Evolutionary conservation across 2,329 filamentous ascomycete genomes (phyloP).

Genomic region (Fusarium sp.): DNA sequence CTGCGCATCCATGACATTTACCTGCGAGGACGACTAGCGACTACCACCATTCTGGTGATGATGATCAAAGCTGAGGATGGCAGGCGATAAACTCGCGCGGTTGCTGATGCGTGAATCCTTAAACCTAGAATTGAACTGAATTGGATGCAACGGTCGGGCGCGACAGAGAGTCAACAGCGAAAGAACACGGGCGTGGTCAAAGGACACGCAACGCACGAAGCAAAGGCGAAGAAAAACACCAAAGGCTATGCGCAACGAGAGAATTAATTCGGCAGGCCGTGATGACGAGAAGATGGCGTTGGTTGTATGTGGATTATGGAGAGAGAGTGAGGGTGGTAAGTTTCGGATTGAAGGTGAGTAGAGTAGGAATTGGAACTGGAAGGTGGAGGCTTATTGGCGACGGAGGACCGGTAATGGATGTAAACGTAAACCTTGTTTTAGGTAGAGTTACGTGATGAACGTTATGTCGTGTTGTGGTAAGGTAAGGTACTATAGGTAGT

Average conservation of each 20-base stretch:
- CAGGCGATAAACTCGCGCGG: slow-evolving; percentile 47
- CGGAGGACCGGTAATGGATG: slow-evolving; percentile 28
- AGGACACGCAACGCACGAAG: slow-evolving; percentile 20
- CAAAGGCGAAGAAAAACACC: slow-evolving; percentile 18
- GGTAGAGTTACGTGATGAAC: slow-evolving; percentile 1
- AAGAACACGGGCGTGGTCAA: slow-evolving; percentile 27
- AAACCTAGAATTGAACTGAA: slow-evolving; percentile 13
- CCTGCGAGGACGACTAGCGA: slow-evolving; percentile 62
- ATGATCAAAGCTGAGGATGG: slow-evolving; percentile 36
- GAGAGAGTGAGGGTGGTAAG: slow-evolving; percentile 14
- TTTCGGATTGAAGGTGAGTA: slow-evolving; percentile 29
- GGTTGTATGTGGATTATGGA: slow-evolving; percentile 17
- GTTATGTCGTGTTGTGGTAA: not conserved
- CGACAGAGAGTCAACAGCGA: slow-evolving; percentile 20
- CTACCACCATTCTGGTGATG: slow-evolving; percentile 69
- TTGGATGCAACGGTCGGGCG: slow-evolving; percentile 28
- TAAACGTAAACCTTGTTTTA: slow-evolving; percentile 44
- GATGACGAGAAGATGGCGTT: slow-evolving; percentile 31
- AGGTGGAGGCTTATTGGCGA: slow-evolving; percentile 30
- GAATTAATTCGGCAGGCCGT: slow-evolving; percentile 21
- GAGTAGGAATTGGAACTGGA: slow-evolving; percentile 31
- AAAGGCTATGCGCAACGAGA: slow-evolving; percentile 22
- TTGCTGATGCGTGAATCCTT: slow-evolving; percentile 32
- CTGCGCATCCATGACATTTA: slow-evolving; percentile 77
- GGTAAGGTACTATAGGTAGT: not conserved